A percentile compares a stretch with the other conserved stretches of the same genome.
Evolutionary conservation across 768 basidiomycete species (phyloP).

Genomic region (Pleurotus tuoliensis): DNA sequence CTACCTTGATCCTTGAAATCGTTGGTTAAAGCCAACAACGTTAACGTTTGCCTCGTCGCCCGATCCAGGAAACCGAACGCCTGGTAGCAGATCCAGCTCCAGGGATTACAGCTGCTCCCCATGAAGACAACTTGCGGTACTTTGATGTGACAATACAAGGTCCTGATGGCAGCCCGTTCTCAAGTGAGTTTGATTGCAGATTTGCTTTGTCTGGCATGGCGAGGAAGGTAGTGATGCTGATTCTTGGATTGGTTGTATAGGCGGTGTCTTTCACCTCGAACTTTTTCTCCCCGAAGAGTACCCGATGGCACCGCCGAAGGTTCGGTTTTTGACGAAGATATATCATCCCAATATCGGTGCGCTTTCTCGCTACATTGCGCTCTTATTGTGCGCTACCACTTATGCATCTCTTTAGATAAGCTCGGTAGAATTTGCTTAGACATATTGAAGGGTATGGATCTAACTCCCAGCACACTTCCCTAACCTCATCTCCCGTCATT

Average conservation of each 20-base stretch:
- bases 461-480: background rate
- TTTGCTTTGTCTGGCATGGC: background rate
- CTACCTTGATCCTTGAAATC: background rate
- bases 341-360: slow-evolving; percentile 99
- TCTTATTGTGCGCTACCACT: background rate
- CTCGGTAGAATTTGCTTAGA: slow-evolving; percentile 98
- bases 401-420: slow-evolving; percentile 62
- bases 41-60: background rate
- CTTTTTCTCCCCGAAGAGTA: slow-evolving; percentile 98
- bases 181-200: slow-evolving; percentile 41
- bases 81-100: slow-evolving; percentile 96
- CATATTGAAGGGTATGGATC: slow-evolving; percentile 82
- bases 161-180: slow-evolving; percentile 91
- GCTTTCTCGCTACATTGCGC: slow-evolving; percentile 21
- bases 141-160: slow-evolving; percentile 98
- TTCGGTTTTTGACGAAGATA: slow-evolving; percentile 96
- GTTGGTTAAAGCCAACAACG: background rate
- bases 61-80: slow-evolving; percentile 87
- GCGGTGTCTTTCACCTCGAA: slow-evolving; percentile 93
- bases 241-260: slow-evolving; percentile 32
- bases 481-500: background rate
- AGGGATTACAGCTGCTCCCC: slow-evolving; percentile 91
- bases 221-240: background rate
- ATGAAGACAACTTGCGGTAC: slow-evolving; percentile 96
- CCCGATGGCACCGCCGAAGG: slow-evolving; percentile 99